Evolutionary conservation across 2,329 filamentous ascomycete species (phyloP).

Genomic region (Venturiaceae sp.): DNA sequence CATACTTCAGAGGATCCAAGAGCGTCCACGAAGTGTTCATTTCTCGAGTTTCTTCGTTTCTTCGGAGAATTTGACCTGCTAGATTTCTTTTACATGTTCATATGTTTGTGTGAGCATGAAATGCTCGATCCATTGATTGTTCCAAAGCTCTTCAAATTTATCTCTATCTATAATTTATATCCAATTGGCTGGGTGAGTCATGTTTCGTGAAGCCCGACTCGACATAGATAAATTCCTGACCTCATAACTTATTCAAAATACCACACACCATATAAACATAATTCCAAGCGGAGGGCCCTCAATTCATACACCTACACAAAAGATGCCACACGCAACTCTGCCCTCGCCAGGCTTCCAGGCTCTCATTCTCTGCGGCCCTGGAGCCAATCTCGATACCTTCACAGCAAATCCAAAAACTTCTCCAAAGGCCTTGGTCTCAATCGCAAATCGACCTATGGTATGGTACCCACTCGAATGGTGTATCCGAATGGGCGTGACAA

Average conservation of each 20-base stretch:
- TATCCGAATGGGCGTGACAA: slow-evolving; percentile 67
- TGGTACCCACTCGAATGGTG: slow-evolving; percentile 86
- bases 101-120: neutral
- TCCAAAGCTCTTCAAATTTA: no score
- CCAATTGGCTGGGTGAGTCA: neutral
- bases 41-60: no score
- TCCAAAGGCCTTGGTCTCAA: slow-evolving; percentile 71
- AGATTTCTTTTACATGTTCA: no score
- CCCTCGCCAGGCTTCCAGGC: slow-evolving; percentile 72
- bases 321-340: slow-evolving; percentile 69
- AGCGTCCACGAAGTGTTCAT: no score
- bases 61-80: no score
- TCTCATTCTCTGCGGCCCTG: slow-evolving; percentile 73
- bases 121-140: no score
- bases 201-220: neutral
- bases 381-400: slow-evolving; percentile 73
- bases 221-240: neutral
- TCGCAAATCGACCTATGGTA: slow-evolving; percentile 80
- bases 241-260: neutral
- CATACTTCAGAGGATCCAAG: no score
- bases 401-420: slow-evolving; percentile 71
- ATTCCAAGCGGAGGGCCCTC: neutral
- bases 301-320: neutral
- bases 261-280: neutral
- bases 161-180: no score